These are phyloP conservation scores for Rhododendron ferrugineum DNA, from an alignment of 148 eudicot species.

Conservation along the genomic window DNA sequence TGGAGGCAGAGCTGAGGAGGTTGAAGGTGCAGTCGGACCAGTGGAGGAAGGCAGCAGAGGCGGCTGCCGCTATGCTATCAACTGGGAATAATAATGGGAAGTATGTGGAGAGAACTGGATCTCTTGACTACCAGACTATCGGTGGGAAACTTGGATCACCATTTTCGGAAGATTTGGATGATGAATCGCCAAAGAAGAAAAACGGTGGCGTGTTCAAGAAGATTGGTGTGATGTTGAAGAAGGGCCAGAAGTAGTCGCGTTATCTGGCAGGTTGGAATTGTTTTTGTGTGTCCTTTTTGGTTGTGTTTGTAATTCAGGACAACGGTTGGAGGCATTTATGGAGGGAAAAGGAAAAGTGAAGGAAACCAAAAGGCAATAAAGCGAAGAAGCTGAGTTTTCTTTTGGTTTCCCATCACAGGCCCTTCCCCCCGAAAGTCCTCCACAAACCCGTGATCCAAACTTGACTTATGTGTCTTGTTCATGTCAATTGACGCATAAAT, in stretches of 20 bases:
- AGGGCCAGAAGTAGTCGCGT: constrained; percentile 47
- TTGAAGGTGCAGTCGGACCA: constrained; percentile 84
- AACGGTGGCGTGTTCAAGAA: constrained; percentile 73
- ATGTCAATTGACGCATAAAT: not conserved
- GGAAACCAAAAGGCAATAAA: not conserved
- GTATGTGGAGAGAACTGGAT: constrained; percentile 49
- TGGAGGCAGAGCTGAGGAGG: constrained; percentile 74
- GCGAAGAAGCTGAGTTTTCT: not conserved
- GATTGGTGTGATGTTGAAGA: constrained; percentile 70
- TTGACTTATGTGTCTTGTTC: not conserved
- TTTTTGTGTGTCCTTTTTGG: not conserved
- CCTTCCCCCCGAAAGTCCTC: not conserved
- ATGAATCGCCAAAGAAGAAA: constrained; percentile 72
- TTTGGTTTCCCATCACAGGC: not conserved
- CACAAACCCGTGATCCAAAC: not conserved
- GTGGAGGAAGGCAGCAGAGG: constrained; percentile 94
- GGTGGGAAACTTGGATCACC: constrained; percentile 66
- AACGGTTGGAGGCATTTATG: not conserved
- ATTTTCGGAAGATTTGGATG: constrained; percentile 61
- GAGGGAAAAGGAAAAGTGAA: not conserved
- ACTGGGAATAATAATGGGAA: constrained; percentile 51
- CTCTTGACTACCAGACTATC: constrained; percentile 55
- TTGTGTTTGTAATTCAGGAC: not conserved
- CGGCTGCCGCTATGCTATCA: constrained; percentile 85
- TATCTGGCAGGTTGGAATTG: constrained; percentile 8